phyloP scores from a whole-genome alignment of 2,329 filamentous ascomycete species.

The Neonectria punicea region DNA sequence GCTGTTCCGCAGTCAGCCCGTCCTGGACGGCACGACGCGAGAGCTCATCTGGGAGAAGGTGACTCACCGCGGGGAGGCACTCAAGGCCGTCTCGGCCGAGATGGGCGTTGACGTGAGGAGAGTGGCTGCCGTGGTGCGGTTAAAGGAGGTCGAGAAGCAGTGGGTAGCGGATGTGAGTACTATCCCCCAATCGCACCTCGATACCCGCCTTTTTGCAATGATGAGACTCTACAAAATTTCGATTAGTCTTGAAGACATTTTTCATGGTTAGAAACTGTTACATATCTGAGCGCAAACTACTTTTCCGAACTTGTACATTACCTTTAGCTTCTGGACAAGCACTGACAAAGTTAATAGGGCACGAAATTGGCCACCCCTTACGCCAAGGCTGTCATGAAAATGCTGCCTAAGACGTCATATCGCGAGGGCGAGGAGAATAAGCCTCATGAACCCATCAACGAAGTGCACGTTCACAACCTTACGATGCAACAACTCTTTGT shows the following conservation, averaged over 20 bases:
- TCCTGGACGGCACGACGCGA: conserved; percentile 78
- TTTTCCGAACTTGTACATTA: conserved; percentile 10
- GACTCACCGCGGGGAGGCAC: conserved; percentile 70
- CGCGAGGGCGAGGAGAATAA: conserved; percentile 59
- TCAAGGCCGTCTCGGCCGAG: conserved; percentile 81
- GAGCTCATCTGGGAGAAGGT: conserved; percentile 80
- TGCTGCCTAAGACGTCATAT: conserved; percentile 79
- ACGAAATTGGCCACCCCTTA: conserved; percentile 83
- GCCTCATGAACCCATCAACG: conserved; percentile 71
- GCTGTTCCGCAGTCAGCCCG: conserved; percentile 74
- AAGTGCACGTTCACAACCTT: conserved; percentile 69
- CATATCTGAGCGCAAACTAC: conserved; percentile 39
- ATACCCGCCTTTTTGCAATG: conserved; percentile 48
- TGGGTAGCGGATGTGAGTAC: conserved; percentile 78
- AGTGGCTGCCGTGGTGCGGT: conserved; percentile 84
- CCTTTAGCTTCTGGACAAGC: conserved; percentile 1
- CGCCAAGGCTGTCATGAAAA: conserved; percentile 76
- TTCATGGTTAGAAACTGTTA: conserved; percentile 79
- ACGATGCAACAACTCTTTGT: conserved; percentile 74
- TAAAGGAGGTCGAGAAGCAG: conserved; percentile 87
- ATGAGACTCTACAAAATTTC: conserved; percentile 77
- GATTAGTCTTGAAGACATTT: conserved; percentile 99
- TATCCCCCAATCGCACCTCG: conserved; percentile 13
- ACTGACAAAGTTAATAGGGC: conserved; percentile 63
- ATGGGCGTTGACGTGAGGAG: conserved; percentile 83